Conservation (phyloP, 2,329 filamentous ascomycete genomes). For the Aspergillus cejpii region DNA sequence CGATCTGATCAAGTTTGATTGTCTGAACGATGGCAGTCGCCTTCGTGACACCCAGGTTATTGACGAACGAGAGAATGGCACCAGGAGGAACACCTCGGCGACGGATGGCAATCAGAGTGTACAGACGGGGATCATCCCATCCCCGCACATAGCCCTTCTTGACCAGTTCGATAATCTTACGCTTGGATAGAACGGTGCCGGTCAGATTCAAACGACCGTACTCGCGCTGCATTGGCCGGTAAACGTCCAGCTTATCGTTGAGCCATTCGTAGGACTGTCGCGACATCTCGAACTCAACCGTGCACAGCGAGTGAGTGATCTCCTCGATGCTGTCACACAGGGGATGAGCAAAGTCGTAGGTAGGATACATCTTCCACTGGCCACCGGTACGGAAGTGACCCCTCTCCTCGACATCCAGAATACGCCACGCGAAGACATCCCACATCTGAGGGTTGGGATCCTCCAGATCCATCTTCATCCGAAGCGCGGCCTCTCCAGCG, state of each 20-base stretch:
- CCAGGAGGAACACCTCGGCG: slow-evolving; percentile 81
- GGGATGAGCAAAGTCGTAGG: slow-evolving; percentile 66
- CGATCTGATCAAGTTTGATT: slow-evolving; percentile 72
- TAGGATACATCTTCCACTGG: slow-evolving; percentile 90
- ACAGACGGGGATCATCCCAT: slow-evolving; percentile 88
- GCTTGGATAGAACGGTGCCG: slow-evolving; percentile 81
- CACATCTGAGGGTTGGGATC: slow-evolving; percentile 91
- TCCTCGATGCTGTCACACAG: slow-evolving; percentile 86
- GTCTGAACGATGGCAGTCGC: slow-evolving; percentile 72
- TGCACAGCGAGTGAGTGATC: slow-evolving; percentile 89
- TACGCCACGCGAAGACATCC: slow-evolving; percentile 87
- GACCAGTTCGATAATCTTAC: slow-evolving; percentile 74
- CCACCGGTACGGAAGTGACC: slow-evolving; percentile 58
- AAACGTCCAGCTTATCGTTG: slow-evolving; percentile 72
- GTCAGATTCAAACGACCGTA: slow-evolving; percentile 71
- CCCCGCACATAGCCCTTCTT: slow-evolving; percentile 69
- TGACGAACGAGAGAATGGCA: slow-evolving; percentile 81
- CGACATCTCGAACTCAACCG: slow-evolving; percentile 81
- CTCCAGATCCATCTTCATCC: slow-evolving; percentile 85
- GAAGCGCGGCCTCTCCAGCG: slow-evolving; percentile 71
- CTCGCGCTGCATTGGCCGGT: slow-evolving; percentile 90
- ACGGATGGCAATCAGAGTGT: slow-evolving; percentile 76
- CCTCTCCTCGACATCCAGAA: slow-evolving; percentile 53
- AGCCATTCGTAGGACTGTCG: slow-evolving; percentile 88
- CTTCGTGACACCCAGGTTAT: slow-evolving; percentile 86